phyloP scores from a whole-genome alignment of 179 eudicot species.

The Corrigiola litoralis region DNA sequence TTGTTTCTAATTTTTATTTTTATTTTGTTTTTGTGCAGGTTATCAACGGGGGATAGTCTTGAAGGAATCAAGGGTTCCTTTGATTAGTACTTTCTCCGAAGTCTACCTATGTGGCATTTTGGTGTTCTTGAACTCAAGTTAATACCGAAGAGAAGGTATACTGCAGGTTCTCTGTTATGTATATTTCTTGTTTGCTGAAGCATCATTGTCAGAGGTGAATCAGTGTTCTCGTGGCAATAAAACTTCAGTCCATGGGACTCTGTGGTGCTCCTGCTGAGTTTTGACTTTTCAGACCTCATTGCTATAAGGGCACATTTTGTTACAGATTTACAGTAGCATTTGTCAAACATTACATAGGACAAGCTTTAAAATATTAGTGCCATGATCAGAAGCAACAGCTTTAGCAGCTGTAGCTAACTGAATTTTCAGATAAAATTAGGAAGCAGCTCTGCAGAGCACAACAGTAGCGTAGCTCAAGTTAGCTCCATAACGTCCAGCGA shows the following conservation, averaged over 20 bases:
- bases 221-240: neutral
- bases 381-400: no score
- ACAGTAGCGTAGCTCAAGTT: no score
- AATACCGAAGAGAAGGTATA: neutral
- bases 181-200: neutral
- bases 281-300: no score
- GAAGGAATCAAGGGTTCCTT: slow-evolving; percentile 48
- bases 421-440: no score
- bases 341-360: no score
- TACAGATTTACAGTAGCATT: no score
- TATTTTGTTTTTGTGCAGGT: slow-evolving; percentile 34
- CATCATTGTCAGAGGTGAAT: neutral
- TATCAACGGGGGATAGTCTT: slow-evolving; percentile 61
- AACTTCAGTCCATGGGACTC: neutral
- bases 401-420: no score
- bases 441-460: no score
- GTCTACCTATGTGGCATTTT: neutral
- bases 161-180: neutral
- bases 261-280: neutral
- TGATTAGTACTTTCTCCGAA: slow-evolving; percentile 11
- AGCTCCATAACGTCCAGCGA: no score
- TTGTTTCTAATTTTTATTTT: neutral
- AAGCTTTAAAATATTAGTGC: no score
- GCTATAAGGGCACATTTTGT: no score
- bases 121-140: neutral